Conservation (phyloP, 2,329 filamentous ascomycete species). For the Diaporthe citrichinensis region DNA sequence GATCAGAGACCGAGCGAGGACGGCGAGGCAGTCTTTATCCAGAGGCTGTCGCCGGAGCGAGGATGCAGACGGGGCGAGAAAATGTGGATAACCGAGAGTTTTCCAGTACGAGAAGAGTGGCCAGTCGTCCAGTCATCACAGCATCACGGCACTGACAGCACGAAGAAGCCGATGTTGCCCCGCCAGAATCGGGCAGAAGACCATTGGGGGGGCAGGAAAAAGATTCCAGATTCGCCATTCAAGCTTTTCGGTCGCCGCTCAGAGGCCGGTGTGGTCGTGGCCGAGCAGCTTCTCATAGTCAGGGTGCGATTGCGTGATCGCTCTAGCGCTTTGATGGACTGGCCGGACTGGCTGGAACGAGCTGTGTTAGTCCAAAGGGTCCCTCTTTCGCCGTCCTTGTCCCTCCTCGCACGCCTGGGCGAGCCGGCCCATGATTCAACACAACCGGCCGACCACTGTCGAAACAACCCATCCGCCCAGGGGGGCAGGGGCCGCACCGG, state of each 20-base stretch:
- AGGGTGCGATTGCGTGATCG: constrained; percentile 43
- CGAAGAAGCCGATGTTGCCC: constrained; percentile 6
- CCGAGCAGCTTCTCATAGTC: constrained; percentile 32
- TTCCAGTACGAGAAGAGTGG: constrained; percentile 25
- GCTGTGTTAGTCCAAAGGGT: neutral
- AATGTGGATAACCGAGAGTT: constrained; percentile 28
- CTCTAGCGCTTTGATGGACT: constrained; percentile 36
- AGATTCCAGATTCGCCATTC: constrained; percentile 26
- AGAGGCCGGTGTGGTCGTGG: constrained; percentile 22
- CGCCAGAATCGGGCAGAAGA: constrained; percentile 28
- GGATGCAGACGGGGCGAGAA: constrained; percentile 30
- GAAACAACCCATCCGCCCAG: constrained; percentile 27
- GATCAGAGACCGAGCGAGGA: constrained; percentile 28
- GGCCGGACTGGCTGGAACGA: constrained; percentile 32
- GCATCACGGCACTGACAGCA: constrained; percentile 33
- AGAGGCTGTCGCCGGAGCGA: constrained; percentile 30
- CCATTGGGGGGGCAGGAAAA: constrained; percentile 26
- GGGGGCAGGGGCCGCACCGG: constrained; percentile 23
- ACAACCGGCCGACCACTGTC: constrained; percentile 21
- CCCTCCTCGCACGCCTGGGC: constrained; percentile 9
- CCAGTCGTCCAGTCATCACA: constrained; percentile 36
- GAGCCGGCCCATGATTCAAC: constrained; percentile 30
- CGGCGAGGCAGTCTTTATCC: constrained; percentile 34
- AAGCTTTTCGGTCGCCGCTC: constrained; percentile 35
- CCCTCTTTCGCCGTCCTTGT: neutral